A percentile compares a stretch with the other conserved stretches of the same genome.
These are phyloP conservation scores for Fusarium tricinctum DNA, from an alignment of 2,329 filamentous ascomycete species.

Conservation along the genomic window DNA sequence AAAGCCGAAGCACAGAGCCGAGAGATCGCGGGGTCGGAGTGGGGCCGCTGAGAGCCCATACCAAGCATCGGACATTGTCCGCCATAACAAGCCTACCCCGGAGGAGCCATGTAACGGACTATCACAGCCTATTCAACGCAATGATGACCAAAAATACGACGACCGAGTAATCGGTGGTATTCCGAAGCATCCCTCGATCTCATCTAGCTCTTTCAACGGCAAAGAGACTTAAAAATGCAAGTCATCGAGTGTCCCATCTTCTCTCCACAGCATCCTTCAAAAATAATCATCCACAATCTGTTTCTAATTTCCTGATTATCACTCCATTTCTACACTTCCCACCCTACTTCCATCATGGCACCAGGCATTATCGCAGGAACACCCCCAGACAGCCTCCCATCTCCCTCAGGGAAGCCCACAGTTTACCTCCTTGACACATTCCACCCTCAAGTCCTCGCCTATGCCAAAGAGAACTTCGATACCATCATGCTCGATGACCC, in stretches of 20 bases:
- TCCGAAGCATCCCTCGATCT: neutral
- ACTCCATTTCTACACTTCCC: neutral
- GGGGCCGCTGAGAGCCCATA: constrained; percentile 5
- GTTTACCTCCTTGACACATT: constrained; percentile 59
- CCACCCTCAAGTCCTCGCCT: constrained; percentile 54
- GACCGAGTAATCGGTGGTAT: neutral
- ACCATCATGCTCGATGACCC: constrained; percentile 54
- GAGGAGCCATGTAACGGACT: too few relatives aligned
- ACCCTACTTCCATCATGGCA: constrained; percentile 7
- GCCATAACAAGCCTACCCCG: neutral
- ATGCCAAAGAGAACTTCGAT: constrained; percentile 57
- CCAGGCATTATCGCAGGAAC: constrained; percentile 20
- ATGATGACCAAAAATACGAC: neutral
- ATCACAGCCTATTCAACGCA: too few relatives aligned
- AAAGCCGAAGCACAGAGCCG: neutral
- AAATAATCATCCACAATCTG: neutral
- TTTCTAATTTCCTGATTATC: neutral
- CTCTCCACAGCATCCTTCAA: neutral
- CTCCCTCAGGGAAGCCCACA: constrained; percentile 50
- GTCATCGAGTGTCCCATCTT: neutral
- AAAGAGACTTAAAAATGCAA: constrained; percentile 24
- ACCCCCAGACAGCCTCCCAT: neutral
- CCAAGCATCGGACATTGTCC: constrained; percentile 12
- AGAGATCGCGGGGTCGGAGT: constrained; percentile 22
- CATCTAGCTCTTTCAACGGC: fast-evolving